Percentiles rank a stretch among this genome's conserved stretches.
Conservation (phyloP, 2,329 filamentous ascomycete species). For the Colletotrichum coccodes region DNA sequence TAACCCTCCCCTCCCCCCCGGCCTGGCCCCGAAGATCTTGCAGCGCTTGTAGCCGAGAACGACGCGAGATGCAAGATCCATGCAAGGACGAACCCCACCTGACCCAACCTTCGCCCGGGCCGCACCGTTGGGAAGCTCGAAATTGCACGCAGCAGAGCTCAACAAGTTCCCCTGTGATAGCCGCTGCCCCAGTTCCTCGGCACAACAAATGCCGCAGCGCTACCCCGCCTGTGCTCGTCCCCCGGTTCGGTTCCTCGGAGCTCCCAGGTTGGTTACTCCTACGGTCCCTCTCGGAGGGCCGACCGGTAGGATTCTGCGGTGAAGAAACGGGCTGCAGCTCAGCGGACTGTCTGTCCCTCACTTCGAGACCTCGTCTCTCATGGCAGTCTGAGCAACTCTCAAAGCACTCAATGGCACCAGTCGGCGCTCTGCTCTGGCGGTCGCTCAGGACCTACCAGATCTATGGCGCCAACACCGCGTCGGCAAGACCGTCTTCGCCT, state of each 20-base stretch:
- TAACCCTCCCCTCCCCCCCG: neutral
- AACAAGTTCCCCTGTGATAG: slow-evolving; percentile 30
- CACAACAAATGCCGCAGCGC: slow-evolving; percentile 29
- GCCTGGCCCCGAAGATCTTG: neutral
- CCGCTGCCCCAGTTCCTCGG: slow-evolving; percentile 17
- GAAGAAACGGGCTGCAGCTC: neutral
- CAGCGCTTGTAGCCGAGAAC: neutral
- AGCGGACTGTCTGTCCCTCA: neutral
- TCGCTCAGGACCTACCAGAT: slow-evolving; percentile 77
- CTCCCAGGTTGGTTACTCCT: neutral
- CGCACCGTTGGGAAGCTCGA: slow-evolving; percentile 15
- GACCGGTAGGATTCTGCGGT: neutral
- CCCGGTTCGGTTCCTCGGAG: neutral
- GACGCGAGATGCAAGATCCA: slow-evolving; percentile 21
- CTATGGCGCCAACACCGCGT: slow-evolving; percentile 86
- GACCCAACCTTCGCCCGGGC: slow-evolving; percentile 5
- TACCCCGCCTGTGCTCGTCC: slow-evolving; percentile 17
- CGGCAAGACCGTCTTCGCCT: slow-evolving; percentile 85
- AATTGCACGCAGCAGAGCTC: slow-evolving; percentile 27
- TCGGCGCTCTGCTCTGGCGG: slow-evolving; percentile 73
- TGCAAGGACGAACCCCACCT: slow-evolving; percentile 4
- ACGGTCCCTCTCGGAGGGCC: neutral
- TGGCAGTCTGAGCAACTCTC: neutral
- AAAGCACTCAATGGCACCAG: slow-evolving; percentile 50
- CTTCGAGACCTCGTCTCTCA: neutral